Evolutionary conservation across 805 yeast genomes (phyloP).

Genomic region (Candida nanaspora): DNA sequence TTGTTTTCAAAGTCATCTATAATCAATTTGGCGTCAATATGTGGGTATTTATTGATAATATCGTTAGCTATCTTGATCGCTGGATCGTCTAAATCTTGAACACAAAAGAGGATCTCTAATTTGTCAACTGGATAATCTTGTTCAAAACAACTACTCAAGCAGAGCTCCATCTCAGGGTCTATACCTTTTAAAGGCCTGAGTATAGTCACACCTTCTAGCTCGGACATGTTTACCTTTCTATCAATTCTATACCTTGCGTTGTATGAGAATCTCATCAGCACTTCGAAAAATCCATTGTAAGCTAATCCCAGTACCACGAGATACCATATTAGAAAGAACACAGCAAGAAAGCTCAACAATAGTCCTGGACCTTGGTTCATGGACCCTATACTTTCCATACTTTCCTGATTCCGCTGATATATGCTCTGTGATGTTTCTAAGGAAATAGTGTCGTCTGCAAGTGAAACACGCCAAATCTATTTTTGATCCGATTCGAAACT

Average conservation of each 20-base stretch:
- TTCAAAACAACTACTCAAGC: conserved; percentile 58
- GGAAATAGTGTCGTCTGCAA: too few species aligned
- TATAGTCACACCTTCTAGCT: conserved; percentile 64
- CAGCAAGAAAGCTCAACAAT: conserved; percentile 5
- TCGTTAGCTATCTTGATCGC: conserved; percentile 49
- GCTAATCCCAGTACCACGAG: conserved; percentile 20
- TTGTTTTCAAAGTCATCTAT: conserved; percentile 34
- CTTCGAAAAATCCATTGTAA: conserved; percentile 21
- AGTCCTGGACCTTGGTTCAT: neutral
- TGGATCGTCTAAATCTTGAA: conserved; percentile 56
- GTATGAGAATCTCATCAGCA: conserved; percentile 15
- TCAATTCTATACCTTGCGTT: conserved; percentile 8
- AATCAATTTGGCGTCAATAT: conserved; percentile 51
- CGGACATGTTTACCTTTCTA: conserved; percentile 19
- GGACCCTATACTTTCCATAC: neutral
- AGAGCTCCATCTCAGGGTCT: conserved; percentile 65
- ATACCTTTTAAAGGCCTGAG: conserved; percentile 79
- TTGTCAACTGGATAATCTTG: conserved; percentile 58
- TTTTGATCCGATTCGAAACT: too few species aligned
- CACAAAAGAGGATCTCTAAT: conserved; percentile 70
- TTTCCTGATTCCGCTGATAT: neutral
- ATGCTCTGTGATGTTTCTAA: too few species aligned
- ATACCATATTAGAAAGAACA: conserved; percentile 19
- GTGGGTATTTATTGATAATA: conserved; percentile 46
- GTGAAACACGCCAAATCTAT: too few species aligned